Percentiles rank a stretch among this genome's conserved stretches.
Conservation (phyloP, 2,329 filamentous ascomycete genomes). For the Colletotrichum agaves region DNA sequence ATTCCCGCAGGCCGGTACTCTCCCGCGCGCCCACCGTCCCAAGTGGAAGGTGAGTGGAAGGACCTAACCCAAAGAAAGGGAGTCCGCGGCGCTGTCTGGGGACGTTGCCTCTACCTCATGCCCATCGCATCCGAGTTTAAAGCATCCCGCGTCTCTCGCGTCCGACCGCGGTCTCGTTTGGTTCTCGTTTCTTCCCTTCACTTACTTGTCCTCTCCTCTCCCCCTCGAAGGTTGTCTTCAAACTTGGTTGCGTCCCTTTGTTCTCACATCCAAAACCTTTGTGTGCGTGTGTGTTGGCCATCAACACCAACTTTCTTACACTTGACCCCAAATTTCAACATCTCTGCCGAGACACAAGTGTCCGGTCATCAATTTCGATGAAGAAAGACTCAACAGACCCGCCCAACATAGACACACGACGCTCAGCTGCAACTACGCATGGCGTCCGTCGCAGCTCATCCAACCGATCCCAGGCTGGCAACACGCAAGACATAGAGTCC, state of each 20-base stretch:
- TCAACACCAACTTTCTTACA: not conserved
- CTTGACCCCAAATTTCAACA: not conserved
- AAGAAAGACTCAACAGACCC: conserved; percentile 67
- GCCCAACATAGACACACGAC: conserved; percentile 66
- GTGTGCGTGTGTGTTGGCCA: not conserved
- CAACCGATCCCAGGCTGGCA: conserved; percentile 47
- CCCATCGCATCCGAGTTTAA: conserved; percentile 31
- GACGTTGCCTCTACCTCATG: conserved; percentile 34
- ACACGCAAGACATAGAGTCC: conserved; percentile 33
- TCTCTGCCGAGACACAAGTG: conserved; percentile 35
- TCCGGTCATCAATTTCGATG: conserved; percentile 63
- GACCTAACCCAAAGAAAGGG: not conserved
- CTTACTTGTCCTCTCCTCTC: conserved; percentile 22
- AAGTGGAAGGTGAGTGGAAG: not conserved
- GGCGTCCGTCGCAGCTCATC: conserved; percentile 55
- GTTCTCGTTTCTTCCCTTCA: conserved; percentile 12
- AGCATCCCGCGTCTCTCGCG: conserved; percentile 27
- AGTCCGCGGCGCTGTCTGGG: not conserved
- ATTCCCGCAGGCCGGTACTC: conserved; percentile 4
- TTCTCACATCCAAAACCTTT: not conserved
- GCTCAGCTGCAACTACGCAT: conserved; percentile 66
- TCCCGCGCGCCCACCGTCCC: conserved; percentile 21
- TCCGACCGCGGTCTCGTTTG: conserved; percentile 14
- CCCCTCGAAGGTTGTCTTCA: conserved; percentile 26
- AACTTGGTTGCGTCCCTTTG: conserved; percentile 6